Conservation (phyloP, 257 asterid genomes). For the Dorcoceras hygrometricum region DNA sequence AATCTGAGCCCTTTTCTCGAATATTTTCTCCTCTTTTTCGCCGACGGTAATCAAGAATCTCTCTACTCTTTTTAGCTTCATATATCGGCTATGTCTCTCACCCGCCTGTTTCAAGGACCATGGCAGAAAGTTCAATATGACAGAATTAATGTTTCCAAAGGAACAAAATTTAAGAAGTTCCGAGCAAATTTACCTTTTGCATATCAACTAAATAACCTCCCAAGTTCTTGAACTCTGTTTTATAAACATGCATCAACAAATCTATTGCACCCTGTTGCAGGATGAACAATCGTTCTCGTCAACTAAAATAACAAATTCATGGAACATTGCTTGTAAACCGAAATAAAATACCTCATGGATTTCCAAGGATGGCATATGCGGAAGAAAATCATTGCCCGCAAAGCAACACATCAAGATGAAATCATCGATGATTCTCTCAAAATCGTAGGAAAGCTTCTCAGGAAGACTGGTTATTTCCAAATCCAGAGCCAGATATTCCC, state of each 20-base stretch:
- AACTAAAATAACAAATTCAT: neutral
- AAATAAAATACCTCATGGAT: slow-evolving; percentile 48
- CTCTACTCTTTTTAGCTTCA: slow-evolving; percentile 47
- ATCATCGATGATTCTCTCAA: slow-evolving; percentile 54
- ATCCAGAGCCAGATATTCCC: slow-evolving; percentile 56
- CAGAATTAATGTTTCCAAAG: too few species aligned
- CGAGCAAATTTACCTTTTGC: slow-evolving; percentile 37
- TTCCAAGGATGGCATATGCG: slow-evolving; percentile 54
- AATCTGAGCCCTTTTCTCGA: slow-evolving; percentile 40
- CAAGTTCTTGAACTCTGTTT: slow-evolving; percentile 43
- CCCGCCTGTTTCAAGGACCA: slow-evolving; percentile 31
- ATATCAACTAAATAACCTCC: slow-evolving; percentile 66
- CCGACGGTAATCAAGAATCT: slow-evolving; percentile 47
- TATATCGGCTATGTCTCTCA: slow-evolving; percentile 31
- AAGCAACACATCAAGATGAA: slow-evolving; percentile 63
- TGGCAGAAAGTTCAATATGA: neutral
- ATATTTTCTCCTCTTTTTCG: slow-evolving; percentile 51
- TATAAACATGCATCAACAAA: slow-evolving; percentile 50
- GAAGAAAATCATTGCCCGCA: slow-evolving; percentile 70
- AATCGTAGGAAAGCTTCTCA: slow-evolving; percentile 33
- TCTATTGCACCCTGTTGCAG: slow-evolving; percentile 47
- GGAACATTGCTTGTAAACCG: neutral
- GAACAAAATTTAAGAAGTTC: neutral
- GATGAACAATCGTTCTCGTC: neutral
- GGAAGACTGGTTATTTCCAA: slow-evolving; percentile 32